phyloP scores from a whole-genome alignment of 2,329 filamentous ascomycete genomes.

The Penicillium sp. region DNA sequence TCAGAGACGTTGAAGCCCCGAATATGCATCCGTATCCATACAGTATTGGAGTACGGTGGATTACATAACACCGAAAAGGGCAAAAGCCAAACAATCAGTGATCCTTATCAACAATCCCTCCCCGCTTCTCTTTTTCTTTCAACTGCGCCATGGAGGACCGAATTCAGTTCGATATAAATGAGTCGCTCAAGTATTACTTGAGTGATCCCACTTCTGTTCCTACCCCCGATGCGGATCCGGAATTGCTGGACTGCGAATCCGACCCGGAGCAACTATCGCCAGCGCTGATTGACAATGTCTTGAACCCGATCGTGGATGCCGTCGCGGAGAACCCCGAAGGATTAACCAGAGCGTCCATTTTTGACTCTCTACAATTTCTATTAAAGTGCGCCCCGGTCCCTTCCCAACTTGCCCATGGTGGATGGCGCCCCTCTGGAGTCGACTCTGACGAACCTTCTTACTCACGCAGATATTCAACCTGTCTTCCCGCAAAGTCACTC shows the following conservation, averaged over 20 bases:
- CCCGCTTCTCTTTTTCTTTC: slow-evolving; percentile 17
- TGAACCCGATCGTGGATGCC: slow-evolving; percentile 91
- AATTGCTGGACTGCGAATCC: slow-evolving; percentile 87
- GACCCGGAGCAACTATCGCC: slow-evolving; percentile 82
- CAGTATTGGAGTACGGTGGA: neutral
- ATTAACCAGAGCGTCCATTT: slow-evolving; percentile 72
- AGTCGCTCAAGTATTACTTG: slow-evolving; percentile 95
- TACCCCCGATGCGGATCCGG: slow-evolving; percentile 80
- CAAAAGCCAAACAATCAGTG: slow-evolving; percentile 32
- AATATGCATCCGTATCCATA: too few relatives aligned
- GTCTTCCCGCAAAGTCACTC: slow-evolving; percentile 76
- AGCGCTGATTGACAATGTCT: slow-evolving; percentile 75
- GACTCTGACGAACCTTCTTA: slow-evolving; percentile 63
- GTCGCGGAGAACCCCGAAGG: slow-evolving; percentile 90
- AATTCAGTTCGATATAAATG: slow-evolving; percentile 90
- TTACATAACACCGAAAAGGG: slow-evolving; percentile 19
- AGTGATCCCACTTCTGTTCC: slow-evolving; percentile 82
- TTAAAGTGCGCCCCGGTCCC: slow-evolving; percentile 81
- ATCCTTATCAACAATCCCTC: slow-evolving; percentile 21
- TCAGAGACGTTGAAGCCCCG: too few relatives aligned
- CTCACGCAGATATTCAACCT: slow-evolving; percentile 74
- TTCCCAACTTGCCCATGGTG: slow-evolving; percentile 33
- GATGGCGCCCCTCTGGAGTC: slow-evolving; percentile 44
- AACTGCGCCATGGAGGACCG: slow-evolving; percentile 61
- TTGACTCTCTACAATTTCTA: slow-evolving; percentile 93